Conservation (phyloP, 805 yeast species). For the Brettanomyces naardenensis region DNA sequence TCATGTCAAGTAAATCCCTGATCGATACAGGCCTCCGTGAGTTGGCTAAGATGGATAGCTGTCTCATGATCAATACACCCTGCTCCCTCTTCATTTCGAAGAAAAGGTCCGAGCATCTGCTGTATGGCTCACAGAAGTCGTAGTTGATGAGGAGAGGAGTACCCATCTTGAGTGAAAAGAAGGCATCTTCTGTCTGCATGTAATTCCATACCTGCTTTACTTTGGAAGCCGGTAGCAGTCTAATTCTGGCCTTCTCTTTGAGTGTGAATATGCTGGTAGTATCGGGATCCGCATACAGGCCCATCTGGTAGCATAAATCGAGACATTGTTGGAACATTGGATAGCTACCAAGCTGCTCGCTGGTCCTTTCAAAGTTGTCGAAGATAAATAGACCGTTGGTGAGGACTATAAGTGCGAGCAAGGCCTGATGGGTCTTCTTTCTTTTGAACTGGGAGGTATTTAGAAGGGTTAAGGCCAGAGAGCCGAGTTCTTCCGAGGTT, state of each 20-base stretch:
- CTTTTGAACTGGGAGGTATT: slow-evolving; percentile 9
- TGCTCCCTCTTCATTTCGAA: background rate
- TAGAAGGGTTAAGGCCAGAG: slow-evolving; percentile 6
- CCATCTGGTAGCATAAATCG: slow-evolving; percentile 3
- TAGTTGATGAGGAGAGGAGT: slow-evolving; percentile 10
- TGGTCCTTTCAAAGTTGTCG: slow-evolving; percentile 2
- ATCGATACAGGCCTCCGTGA: background rate
- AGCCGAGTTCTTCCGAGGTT: slow-evolving; percentile 4
- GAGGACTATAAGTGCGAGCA: slow-evolving; percentile 6
- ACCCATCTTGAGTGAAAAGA: slow-evolving; percentile 5
- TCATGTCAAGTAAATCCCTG: background rate
- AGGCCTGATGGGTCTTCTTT: slow-evolving; percentile 3
- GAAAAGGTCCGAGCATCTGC: background rate
- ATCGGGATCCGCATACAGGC: slow-evolving; percentile 5
- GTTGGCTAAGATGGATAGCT: slow-evolving; percentile 1
- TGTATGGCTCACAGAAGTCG: slow-evolving; percentile 7
- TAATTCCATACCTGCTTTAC: slow-evolving; percentile 13
- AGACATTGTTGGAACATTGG: slow-evolving; percentile 6
- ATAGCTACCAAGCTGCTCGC: slow-evolving; percentile 5
- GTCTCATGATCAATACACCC: background rate
- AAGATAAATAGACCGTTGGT: slow-evolving; percentile 2
- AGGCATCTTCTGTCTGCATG: slow-evolving; percentile 8
- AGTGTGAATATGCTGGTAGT: background rate
- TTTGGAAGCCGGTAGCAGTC: background rate
- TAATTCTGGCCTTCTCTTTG: background rate